phyloP scores from a whole-genome alignment of 208 protist species.

The Leishmania mexicana region DNA sequence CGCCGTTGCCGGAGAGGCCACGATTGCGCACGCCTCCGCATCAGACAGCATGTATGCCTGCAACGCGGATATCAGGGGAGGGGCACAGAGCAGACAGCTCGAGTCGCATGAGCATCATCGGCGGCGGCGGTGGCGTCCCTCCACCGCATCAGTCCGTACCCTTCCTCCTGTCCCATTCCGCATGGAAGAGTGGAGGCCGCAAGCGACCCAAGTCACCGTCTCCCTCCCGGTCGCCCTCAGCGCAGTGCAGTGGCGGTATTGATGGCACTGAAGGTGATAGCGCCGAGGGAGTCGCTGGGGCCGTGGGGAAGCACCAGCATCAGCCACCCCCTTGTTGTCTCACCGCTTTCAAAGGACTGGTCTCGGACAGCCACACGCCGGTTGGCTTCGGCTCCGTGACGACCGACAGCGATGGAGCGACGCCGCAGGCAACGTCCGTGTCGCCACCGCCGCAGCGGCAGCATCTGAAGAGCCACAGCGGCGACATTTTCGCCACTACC shows the following conservation, averaged over 20 bases:
- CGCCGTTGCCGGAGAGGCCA: background rate
- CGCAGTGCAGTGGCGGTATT: background rate
- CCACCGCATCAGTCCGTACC: background rate
- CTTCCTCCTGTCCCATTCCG: background rate
- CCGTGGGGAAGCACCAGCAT: background rate
- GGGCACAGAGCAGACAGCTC: background rate
- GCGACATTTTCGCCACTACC: background rate
- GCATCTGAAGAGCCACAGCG: background rate
- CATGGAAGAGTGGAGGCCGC: background rate
- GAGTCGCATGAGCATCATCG: background rate
- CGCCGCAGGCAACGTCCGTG: background rate
- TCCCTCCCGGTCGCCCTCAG: background rate
- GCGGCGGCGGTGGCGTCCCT: background rate
- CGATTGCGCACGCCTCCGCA: background rate
- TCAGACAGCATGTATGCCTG: background rate
- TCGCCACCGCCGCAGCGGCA: background rate
- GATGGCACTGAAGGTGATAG: background rate
- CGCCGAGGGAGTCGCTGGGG: background rate
- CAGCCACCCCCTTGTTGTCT: background rate
- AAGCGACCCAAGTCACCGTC: background rate
- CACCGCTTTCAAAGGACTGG: background rate
- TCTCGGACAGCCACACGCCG: background rate
- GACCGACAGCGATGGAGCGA: background rate
- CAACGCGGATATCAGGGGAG: background rate
- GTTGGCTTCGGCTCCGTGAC: background rate